These are phyloP conservation scores for Colletotrichum magnum DNA, from an alignment of 2,329 filamentous ascomycete species.

Conservation along the genomic window DNA sequence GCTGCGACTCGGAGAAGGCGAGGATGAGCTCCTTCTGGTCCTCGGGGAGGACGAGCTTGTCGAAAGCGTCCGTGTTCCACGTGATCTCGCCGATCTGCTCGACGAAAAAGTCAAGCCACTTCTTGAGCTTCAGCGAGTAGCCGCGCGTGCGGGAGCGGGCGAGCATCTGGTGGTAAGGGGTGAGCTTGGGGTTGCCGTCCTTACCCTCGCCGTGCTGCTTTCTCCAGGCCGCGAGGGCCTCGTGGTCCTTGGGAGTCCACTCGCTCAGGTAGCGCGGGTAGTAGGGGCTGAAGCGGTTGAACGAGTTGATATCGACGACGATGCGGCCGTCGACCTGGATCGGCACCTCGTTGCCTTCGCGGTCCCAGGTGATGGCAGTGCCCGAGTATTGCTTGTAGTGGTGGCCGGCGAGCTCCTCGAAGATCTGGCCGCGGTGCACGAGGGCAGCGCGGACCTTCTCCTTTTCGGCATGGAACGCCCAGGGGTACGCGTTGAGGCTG, in stretches of 20 bases:
- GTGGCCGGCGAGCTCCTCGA: conserved; percentile 61
- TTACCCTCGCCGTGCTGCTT: conserved; percentile 44
- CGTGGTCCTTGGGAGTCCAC: conserved; percentile 51
- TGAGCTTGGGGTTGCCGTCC: conserved; percentile 46
- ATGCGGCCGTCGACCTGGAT: conserved; percentile 52
- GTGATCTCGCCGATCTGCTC: conserved; percentile 59
- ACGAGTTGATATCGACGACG: conserved; percentile 55
- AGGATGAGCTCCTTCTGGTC: conserved; percentile 67
- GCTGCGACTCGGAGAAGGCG: conserved; percentile 64
- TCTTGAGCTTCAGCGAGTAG: conserved; percentile 63
- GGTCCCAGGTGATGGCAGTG: conserved; percentile 53
- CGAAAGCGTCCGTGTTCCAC: conserved; percentile 65
- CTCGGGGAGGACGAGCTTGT: conserved; percentile 62
- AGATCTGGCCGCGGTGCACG: conserved; percentile 58
- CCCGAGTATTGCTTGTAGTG: conserved; percentile 64
- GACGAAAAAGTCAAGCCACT: conserved; percentile 65
- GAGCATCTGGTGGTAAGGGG: conserved; percentile 52
- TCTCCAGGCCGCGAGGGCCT: conserved; percentile 46
- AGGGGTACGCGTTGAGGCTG: conserved; percentile 59
- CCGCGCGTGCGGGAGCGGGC: conserved; percentile 55
- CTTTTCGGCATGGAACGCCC: conserved; percentile 58
- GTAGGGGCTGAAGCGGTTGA: conserved; percentile 53
- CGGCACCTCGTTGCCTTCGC: conserved; percentile 47
- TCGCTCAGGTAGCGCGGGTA: conserved; percentile 47
- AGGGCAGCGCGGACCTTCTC: conserved; percentile 53